Evolutionary conservation across 257 asterid genomes (phyloP).

Genomic region (Ilex aquifolium): DNA sequence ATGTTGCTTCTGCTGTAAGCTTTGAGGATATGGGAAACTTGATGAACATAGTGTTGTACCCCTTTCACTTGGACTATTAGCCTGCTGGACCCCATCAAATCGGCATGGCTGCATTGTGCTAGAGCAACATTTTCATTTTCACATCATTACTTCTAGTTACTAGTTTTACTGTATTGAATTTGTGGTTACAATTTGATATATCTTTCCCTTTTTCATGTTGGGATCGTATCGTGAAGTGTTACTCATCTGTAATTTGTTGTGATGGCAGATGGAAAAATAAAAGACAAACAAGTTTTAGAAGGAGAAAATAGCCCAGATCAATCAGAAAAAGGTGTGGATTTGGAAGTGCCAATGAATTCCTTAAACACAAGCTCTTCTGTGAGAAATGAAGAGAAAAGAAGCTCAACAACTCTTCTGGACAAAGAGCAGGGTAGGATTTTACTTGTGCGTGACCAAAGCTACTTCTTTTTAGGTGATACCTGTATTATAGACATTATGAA

Average conservation of each 20-base stretch:
- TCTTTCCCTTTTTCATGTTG: not conserved
- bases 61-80: too few species aligned
- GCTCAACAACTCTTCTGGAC: constrained; percentile 7
- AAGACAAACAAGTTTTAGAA: constrained; percentile 16
- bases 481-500: constrained; percentile 6
- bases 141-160: too few species aligned
- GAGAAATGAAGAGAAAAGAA: constrained; percentile 7
- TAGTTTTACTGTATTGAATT: too few species aligned
- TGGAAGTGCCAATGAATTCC: constrained; percentile 3
- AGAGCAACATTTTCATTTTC: too few species aligned
- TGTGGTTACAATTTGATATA: too few species aligned
- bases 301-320: constrained; percentile 5
- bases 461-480: not conserved
- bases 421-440: constrained; percentile 12
- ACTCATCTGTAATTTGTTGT: constrained; percentile 11
- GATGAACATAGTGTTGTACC: too few species aligned
- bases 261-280: constrained; percentile 14
- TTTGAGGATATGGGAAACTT: too few species aligned
- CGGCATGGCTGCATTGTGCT: not conserved
- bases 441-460: not conserved
- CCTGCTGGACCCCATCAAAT: too few species aligned
- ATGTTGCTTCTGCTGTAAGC: too few species aligned
- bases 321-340: not conserved
- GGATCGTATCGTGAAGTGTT: constrained; percentile 7
- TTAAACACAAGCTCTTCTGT: constrained; percentile 5